phyloP scores from a whole-genome alignment of 257 asterid species.

The Solanum pinnatisectum region DNA sequence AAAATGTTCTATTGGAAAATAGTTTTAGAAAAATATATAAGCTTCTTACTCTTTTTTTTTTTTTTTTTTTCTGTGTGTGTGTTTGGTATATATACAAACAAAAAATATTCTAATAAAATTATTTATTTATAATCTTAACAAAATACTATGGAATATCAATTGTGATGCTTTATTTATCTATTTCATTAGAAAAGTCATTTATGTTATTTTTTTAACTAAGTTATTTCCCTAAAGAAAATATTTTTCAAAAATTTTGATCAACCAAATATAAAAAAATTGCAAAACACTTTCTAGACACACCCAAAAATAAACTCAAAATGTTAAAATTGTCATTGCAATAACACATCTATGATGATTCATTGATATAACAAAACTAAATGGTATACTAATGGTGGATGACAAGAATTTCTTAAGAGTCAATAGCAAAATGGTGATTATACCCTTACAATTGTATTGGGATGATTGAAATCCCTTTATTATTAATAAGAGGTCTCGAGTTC shows the following conservation, averaged over 20 bases:
- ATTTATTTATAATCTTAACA: too few species aligned
- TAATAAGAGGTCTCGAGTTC: not conserved
- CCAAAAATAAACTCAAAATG: not conserved
- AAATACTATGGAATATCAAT: not conserved
- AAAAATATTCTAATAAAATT: too few species aligned
- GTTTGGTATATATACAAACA: too few species aligned
- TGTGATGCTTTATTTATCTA: not conserved
- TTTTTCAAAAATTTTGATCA: too few species aligned
- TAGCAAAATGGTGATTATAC: slow-evolving; percentile 11
- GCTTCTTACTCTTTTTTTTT: too few species aligned
- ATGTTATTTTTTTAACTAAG: too few species aligned
- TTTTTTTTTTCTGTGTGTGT: too few species aligned
- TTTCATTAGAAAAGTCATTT: not conserved
- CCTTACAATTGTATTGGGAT: not conserved
- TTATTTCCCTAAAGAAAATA: too few species aligned
- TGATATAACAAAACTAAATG: not conserved
- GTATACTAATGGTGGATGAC: slow-evolving; percentile 6
- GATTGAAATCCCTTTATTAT: not conserved
- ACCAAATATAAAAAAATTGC: not conserved
- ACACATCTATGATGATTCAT: slow-evolving; percentile 1
- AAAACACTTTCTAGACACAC: too few species aligned
- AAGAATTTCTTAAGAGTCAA: slow-evolving; percentile 6
- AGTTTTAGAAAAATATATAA: too few species aligned
- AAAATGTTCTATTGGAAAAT: too few species aligned
- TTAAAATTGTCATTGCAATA: not conserved